Base-by-base conservation (phyloP, 257 asterid genomes). In the Handroanthus guayacan region DNA sequence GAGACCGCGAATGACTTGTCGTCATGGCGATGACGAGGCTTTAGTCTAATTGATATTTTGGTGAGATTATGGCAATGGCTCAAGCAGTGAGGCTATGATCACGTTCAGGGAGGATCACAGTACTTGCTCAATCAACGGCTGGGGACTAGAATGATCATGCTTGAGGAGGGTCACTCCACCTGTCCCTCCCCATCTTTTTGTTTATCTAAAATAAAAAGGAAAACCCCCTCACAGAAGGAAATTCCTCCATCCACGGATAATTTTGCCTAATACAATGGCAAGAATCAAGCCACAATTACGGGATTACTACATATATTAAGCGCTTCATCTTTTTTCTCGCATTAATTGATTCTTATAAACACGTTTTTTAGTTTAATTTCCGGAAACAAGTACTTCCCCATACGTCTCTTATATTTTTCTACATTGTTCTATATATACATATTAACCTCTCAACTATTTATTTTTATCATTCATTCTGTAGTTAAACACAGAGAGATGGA, bases 211-310 rank as follows among this genome's bases (percentile, higher is more conserved):
- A 39, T 39, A 39, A 6, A 41, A 41, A 41, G 45, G 8, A 41
- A 48, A 25, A 25, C 31, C 31, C 31, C 31, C n/a, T n/a, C 12
- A n/a, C 9, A 9, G 54, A 48, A n/a, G n/a, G n/a, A n/a, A n/a
- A n/a, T n/a, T n/a, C n/a, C n/a, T 51, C 18, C 57, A 54, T 54
- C 31, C 10, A 54, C 61, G 16, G 10, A 55, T n/a, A 16, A 55
- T 55, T 3, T 16, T 62, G 11, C 20, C 2, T 5, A 65, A 65
- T 20, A 36, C 14, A 43, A 2, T 6, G 16, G 55, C 71, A n/a
- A 38, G 5, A 62, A 62, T 64, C 48, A 64, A 64, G 31, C n/a
- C 69, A 64, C 39, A 14, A 11, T 62, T 62, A 37, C 38, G 48
- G 68, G 50, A 39, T 14, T 10, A 7, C 18, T 3, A 38, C 12